Evolutionary conservation across 441 rosid genomes (phyloP).

Genomic region (Omphalea diandra): DNA sequence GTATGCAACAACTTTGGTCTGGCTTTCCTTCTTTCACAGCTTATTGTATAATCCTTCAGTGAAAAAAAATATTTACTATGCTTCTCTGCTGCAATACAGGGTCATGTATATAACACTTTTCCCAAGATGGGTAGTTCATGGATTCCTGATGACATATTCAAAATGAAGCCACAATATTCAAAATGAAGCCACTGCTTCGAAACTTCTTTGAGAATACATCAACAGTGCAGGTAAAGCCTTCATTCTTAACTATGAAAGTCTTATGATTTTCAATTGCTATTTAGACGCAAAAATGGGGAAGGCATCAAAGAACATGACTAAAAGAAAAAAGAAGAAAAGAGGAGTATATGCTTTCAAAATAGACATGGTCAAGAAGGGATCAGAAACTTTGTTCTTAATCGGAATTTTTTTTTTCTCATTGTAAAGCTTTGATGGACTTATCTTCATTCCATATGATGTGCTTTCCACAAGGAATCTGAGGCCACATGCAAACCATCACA

Average conservation of each 20-base stretch:
- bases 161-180: too few relatives aligned
- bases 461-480: slow-evolving; percentile 1
- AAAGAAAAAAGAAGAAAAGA: background rate
- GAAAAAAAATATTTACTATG: slow-evolving; percentile 1
- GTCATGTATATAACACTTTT: slow-evolving; percentile 84
- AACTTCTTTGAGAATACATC: slow-evolving; percentile 92
- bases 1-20: slow-evolving; percentile 38
- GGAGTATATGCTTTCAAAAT: too few relatives aligned
- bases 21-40: background rate
- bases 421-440: background rate
- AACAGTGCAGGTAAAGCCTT: slow-evolving; percentile 65
- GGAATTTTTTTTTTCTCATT: background rate
- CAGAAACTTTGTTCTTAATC: too few relatives aligned
- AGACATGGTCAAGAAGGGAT: background rate
- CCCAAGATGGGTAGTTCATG: slow-evolving; percentile 92
- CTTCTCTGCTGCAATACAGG: slow-evolving; percentile 38
- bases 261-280: background rate
- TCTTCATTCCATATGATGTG: too few relatives aligned
- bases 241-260: background rate
- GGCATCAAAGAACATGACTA: background rate
- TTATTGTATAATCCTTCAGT: slow-evolving; percentile 10
- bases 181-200: slow-evolving; percentile 77
- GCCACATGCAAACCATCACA: background rate
- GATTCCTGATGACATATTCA: slow-evolving; percentile 76
- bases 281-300: background rate